Base-by-base conservation (phyloP, 805 yeast genomes). In the Suhomyces kilbournensis region DNA sequence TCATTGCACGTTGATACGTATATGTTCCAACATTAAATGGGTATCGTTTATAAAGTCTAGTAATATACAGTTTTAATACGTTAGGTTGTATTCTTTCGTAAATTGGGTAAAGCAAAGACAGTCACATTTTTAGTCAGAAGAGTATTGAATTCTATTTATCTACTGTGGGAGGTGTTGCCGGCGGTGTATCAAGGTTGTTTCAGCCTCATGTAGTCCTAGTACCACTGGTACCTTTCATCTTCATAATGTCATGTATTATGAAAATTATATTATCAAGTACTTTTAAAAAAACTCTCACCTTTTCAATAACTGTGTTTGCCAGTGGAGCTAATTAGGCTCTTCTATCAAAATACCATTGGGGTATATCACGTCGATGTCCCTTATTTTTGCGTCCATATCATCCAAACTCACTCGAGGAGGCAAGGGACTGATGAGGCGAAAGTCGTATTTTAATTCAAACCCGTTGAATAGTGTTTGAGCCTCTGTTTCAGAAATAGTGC, bases 331-430 rank as follows among this genome's bases (percentile, higher is more conserved):
- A 7, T 34, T 39, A 30, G 62, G 66, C 56, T 88, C 96, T 15
- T 85, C 87, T 61, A 75, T 85, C 8, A 91, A 87, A 35, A 75
- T 57, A 12, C 78, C 79, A 48, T 68, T 75, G 5, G 79, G 79
- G 49, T 71, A 73, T 6, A 75, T 63, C 50, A 61, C 64, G 63
- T 85, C 86, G 12, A 93, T 69, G 49, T 88, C 91, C 51, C 81
- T 84, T 1, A 90, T 67, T 0, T 76, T 61, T 12, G 74, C 70
- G 25, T 70, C 63, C 12, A 79, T 76, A 44, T 71, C 64, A 15
- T 68, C 73, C 47, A 75, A 61, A 5, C 57, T 48, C 4, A 59
- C 62, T 43, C 69, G 62, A 1, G 79, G 79, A 1, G 78, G 78
- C 23, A 73, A 60, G 1, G 76, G 74, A 2, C 76, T 69, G 17